Conservation (phyloP, 805 yeast genomes). For the Wickerhamomyces bisporus region DNA sequence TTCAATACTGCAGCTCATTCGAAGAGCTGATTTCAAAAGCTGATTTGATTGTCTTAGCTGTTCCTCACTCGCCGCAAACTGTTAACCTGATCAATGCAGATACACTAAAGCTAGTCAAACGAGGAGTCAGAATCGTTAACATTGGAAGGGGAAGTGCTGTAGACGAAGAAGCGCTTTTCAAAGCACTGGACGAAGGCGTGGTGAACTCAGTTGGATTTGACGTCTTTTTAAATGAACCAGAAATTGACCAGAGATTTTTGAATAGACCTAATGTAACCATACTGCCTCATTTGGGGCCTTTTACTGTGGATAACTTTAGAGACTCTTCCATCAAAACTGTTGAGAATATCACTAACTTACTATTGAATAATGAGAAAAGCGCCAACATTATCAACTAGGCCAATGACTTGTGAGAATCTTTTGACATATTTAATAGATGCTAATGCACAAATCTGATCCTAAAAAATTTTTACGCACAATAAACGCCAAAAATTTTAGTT, state of each 20-base stretch:
- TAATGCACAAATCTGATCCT: too few relatives aligned
- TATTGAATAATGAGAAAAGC: too few relatives aligned
- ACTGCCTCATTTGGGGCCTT: slow-evolving; percentile 71
- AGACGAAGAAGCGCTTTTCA: slow-evolving; percentile 56
- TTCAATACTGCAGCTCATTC: slow-evolving; percentile 40
- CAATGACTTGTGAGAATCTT: too few relatives aligned
- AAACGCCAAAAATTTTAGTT: too few relatives aligned
- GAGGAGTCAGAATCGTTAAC: slow-evolving; percentile 55
- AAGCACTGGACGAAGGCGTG: slow-evolving; percentile 54
- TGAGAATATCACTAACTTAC: slow-evolving; percentile 46
- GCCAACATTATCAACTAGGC: too few relatives aligned
- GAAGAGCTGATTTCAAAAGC: slow-evolving; percentile 34
- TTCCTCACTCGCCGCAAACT: slow-evolving; percentile 61
- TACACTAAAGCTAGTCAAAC: slow-evolving; percentile 40
- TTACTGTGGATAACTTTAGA: slow-evolving; percentile 52
- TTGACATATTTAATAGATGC: too few relatives aligned
- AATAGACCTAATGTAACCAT: slow-evolving; percentile 59
- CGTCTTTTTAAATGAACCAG: slow-evolving; percentile 63
- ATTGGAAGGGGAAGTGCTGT: slow-evolving; percentile 72
- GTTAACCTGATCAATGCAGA: slow-evolving; percentile 44
- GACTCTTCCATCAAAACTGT: slow-evolving; percentile 48
- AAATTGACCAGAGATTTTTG: slow-evolving; percentile 43
- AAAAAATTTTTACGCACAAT: too few relatives aligned
- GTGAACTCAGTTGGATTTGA: slow-evolving; percentile 68
- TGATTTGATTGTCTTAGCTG: slow-evolving; percentile 58